Evolutionary conservation across 1,284 basidiomycete genomes (phyloP), one percentile per base, ranked within the genome.

Genomic region (Sphaerobolus stellatus): DNA sequence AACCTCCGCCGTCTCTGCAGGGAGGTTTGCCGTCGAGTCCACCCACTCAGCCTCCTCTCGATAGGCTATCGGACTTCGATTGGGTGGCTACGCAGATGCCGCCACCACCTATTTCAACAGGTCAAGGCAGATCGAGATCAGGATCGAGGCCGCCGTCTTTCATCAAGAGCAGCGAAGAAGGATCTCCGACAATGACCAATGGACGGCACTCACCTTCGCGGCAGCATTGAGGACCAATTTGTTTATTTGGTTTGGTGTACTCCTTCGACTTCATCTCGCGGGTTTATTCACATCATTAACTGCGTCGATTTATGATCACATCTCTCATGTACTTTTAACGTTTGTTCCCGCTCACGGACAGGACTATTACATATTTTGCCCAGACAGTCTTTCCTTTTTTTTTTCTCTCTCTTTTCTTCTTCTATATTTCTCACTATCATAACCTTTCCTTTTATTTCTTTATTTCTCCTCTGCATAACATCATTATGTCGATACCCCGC

Each of bases 121-220:
- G 63, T 44, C 44, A 66, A 46, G 70, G 74, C 36, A 73, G 71
- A 57, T 70, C 73, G 52, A 68, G 75, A 34, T 68, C 79, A 11
- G 71, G 77, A 24, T 74, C 77, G 55, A 75, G 85, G 49, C 83
- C 86, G 22, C 70, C 75, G 34, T 86, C 86, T 29, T 84, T 77
- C 61, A 70, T 76, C 48, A 73, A 80, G 62, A 64, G 72, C 24
- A 82, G 78, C 61, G 69, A 74, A 36, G 83, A 85, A 46, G 70
- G 71, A 34, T 68, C 63, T 58, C 71, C 68, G 59, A 67, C 66
- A n/a, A 75, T 73, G 58, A 67, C 70, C 16, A 68, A 75, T 38
- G 76, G 72, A 62, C 68, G 74, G 54, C 82, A 83, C 59, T 75
- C 80, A 27, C 73, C 80, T 56, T 72, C 75, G 38, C 44, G 31